Evolutionary conservation across 148 eudicot species (phyloP), one percentile per base, ranked within the genome.

Genomic region (Polygonum aviculare): DNA sequence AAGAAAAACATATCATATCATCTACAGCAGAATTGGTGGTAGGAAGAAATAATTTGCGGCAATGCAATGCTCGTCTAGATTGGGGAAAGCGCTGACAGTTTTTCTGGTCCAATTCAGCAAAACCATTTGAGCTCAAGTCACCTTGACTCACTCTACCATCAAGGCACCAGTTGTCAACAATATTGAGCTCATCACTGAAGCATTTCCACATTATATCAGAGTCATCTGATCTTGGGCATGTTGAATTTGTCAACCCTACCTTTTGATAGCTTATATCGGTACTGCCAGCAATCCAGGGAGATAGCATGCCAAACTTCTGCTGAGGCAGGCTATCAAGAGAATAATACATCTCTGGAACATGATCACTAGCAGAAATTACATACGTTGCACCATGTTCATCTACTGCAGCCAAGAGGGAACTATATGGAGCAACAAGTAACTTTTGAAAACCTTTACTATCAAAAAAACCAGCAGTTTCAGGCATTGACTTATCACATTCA

Each of bases 281-380:
- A 81, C 82, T 86, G 74, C 91, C 96, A 69, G 84, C 84, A 78
- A 80, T 88, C 97, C 97, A 94, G 74, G 90, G 86, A 82, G 83
- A 86, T 78, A 90, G 74, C 62, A 84, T 55, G 73, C 91, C 92
- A 81, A 83, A 80, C 79, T 82, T 87, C 73, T 83, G 79, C 63
- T 88, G 86, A 49, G 86, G 85, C 67, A 80, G 75, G 73, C 81
- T 81, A 35, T 87, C 86, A 78, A 65, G 79, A 74, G 83, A 45
- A 65, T 59, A 77, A 77, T 82, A 79, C 78, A 85, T 87, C 36
- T 78, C 84, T 26, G 84, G 86, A 63, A 88, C 77, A 80, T 86
- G 81, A 71, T 92, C 87, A 74, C 73, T 83, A 55, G 79, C 83
- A 77, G 62, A 52, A 48, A 88, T 75, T 22, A 86, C 84, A 88